A percentile compares a stretch with the other conserved stretches of the same genome.
These are phyloP conservation scores for Ophiostoma ips DNA, from an alignment of 2,329 filamentous ascomycete species.

Conservation along the genomic window DNA sequence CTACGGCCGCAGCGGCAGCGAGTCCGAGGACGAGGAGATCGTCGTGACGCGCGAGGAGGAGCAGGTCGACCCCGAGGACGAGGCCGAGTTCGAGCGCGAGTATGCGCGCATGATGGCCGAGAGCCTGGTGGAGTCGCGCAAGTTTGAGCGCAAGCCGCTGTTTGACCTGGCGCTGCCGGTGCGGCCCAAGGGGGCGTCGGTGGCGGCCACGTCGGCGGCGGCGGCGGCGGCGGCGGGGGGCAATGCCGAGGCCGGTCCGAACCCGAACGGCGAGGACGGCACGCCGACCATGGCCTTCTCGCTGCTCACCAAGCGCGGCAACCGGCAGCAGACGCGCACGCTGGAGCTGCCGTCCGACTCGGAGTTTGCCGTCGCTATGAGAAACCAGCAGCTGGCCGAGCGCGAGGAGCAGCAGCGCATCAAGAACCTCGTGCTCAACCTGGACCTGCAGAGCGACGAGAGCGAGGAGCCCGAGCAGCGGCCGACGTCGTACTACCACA, in stretches of 20 bases:
- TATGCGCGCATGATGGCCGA: constrained; percentile 98
- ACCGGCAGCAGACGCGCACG: constrained; percentile 88
- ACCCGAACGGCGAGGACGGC: too few species aligned
- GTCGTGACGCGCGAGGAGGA: constrained; percentile 86
- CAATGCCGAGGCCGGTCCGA: too few species aligned
- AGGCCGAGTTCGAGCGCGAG: constrained; percentile 95
- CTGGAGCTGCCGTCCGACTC: constrained; percentile 86
- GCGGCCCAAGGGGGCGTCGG: constrained; percentile 37
- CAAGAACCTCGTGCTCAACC: constrained; percentile 93
- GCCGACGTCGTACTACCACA: constrained; percentile 34
- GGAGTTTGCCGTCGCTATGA: constrained; percentile 91
- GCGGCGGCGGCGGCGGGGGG: too few species aligned
- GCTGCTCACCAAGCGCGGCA: constrained; percentile 87
- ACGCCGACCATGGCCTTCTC: constrained; percentile 90
- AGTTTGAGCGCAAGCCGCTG: constrained; percentile 84
- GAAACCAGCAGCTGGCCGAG: constrained; percentile 85
- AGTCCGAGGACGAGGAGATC: constrained; percentile 75
- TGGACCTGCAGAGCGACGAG: constrained; percentile 78
- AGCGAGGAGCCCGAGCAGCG: constrained; percentile 43
- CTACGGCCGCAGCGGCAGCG: constrained; percentile 24
- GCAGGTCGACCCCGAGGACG: constrained; percentile 78
- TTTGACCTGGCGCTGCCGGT: constrained; percentile 98
- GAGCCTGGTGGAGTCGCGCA: constrained; percentile 74
- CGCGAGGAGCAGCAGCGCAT: constrained; percentile 95
- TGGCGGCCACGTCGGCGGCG: constrained; percentile 1